Base-by-base conservation (phyloP, 192 early-diverging fungal genomes). In the Backusella sp. region DNA sequence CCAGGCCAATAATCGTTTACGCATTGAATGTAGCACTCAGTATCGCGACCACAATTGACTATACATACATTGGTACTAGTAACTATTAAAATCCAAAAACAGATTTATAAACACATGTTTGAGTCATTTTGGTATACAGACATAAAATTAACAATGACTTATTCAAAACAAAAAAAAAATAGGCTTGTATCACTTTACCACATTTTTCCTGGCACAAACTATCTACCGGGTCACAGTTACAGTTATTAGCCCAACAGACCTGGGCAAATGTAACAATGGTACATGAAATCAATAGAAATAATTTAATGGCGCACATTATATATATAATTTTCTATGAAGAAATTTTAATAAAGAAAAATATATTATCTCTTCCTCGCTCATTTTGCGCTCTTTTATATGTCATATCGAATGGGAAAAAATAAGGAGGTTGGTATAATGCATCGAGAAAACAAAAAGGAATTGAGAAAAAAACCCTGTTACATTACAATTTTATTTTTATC, bases 1-100 rank as follows among this genome's bases (percentile, higher is more conserved):
- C 67, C 67, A 68, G 67, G 67, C 67, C 67, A 68, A 36, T 68
- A 36, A 68, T 37, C 35, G 35, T 68, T 68, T 4, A 68, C 17
- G 17, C 67, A 68, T 37, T 21, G 32, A 36, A 36, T 68, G 35
- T 37, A 68, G 34, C 67, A 68, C 56, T 62, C 23, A 21, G 67
- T 37, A 68, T 68, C 67, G 35, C 34, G 15, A 23, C 67, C 56
- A 23, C 56, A 37, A 21, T 68, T 36, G n/a, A 21, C 67, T 36
- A 37, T 6, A 68, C 67, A 68, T 39, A 12, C 34, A n/a, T 68
- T 36, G 26, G 35, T 41, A 68, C 67, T 62, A 62, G 26, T 62
- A 62, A 62, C 56, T 62, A 62, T 62, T 26, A 28, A 28, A 62
- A 62, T 28, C 56, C 21, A 28, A 62, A 62, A 62, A 62, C 19